Evolutionary conservation across 805 yeast genomes (phyloP), one percentile per base, ranked within the genome.

Genomic region (Nematodospora valgi): DNA sequence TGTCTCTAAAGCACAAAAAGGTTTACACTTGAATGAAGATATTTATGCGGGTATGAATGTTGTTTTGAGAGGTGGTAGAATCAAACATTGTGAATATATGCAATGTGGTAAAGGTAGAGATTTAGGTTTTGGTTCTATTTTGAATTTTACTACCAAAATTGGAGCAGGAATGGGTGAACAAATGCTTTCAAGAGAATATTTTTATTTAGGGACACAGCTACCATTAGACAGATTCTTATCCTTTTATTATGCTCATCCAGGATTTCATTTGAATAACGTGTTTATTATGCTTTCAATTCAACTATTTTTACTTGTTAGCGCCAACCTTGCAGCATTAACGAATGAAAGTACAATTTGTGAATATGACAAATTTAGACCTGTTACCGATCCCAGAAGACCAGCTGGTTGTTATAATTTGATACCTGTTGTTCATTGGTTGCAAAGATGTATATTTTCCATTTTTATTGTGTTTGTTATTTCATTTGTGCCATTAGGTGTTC

Each of bases 91-190:
- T 69, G 94, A 84, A 56, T 84, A 83, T 58, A 81, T 78, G 64
- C 94, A 84, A 66, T 84, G 94, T 76, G 94, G 94, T 64, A 84
- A 84, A 63, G 94, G 94, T 58, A 73, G 94, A 71, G 94, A 84
- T 73, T 71, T 84, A 51, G 94, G 94, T 56, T 84, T 84, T 61
- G 88, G 88, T 40, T 82, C 93, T 4, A 83, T 84, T 64, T 70
- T 83, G 71, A 84, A 84, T 62, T 84, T 84, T 73, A 83, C 88
- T 15, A 83, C 89, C 27, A 84, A 84, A 64, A 83, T 84, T 73
- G 94, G 94, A 62, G 89, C 93, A 47, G 94, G 94, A 64, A 84
- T 84, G 94, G 93, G 93, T 59, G 94, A 84, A 62, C 94, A 84
- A 59, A 81, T 84, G 80, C 66, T 84, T 41, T 82, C 89, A 18